phyloP scores from a whole-genome alignment of 495 filamentous ascomycete genomes.

The Tuber calosporum region DNA sequence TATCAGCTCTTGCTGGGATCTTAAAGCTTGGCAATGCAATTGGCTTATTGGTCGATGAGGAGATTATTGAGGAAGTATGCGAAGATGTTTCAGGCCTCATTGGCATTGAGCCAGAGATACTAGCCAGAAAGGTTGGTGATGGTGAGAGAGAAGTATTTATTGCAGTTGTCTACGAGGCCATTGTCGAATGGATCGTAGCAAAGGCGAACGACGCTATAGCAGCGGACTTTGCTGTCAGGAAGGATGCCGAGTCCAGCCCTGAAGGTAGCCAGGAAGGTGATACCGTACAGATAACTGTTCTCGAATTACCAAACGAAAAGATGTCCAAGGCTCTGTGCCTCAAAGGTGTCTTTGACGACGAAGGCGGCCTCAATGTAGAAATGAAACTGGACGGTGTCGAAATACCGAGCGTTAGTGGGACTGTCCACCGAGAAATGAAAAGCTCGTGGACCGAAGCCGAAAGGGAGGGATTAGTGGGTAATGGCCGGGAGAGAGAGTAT shows the following conservation, averaged over 20 bases:
- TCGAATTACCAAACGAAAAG: constrained; percentile 74
- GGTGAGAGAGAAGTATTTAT: constrained; percentile 76
- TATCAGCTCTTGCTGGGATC: constrained; percentile 76
- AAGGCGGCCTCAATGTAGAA: constrained; percentile 83
- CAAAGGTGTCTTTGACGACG: constrained; percentile 85
- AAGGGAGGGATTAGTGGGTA: constrained; percentile 68
- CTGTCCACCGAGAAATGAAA: constrained; percentile 77
- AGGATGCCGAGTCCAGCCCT: constrained; percentile 56
- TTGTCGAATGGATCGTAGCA: constrained; percentile 87
- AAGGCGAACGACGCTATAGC: constrained; percentile 87
- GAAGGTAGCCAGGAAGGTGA: constrained; percentile 61
- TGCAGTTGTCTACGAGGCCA: constrained; percentile 79
- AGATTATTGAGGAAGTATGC: constrained; percentile 75
- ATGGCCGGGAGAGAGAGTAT: constrained; percentile 64
- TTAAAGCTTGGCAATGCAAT: constrained; percentile 86
- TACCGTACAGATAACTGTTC: constrained; percentile 77
- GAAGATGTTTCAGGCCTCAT: constrained; percentile 83
- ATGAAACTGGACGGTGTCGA: constrained; percentile 92
- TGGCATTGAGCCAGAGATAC: constrained; percentile 77
- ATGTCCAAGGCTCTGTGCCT: constrained; percentile 80
- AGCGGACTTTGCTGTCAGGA: constrained; percentile 58
- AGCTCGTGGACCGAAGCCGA: constrained; percentile 70
- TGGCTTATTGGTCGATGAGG: constrained; percentile 76
- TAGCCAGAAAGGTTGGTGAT: constrained; percentile 69
- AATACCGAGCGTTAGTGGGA: constrained; percentile 59